These are phyloP conservation scores for Physaria fendleri DNA, from an alignment of 345 rosid genomes.

Conservation along the genomic window DNA sequence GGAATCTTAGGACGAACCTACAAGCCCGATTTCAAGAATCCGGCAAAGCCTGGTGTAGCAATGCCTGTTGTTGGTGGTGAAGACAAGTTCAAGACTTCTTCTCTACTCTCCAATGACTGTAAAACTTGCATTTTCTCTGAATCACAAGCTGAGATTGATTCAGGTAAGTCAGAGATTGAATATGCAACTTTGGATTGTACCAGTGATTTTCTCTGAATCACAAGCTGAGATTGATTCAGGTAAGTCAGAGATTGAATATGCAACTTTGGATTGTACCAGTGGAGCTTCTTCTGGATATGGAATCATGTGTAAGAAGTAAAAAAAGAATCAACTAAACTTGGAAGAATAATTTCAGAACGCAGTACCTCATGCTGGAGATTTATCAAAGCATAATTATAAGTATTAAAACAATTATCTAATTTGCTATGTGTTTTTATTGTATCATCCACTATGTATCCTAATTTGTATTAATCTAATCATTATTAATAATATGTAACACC, in stretches of 20 bases:
- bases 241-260: slow-evolving; percentile 28
- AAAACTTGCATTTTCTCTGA: slow-evolving; percentile 36
- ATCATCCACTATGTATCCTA: neutral
- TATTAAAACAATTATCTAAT: neutral
- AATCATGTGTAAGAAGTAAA: slow-evolving; percentile 49
- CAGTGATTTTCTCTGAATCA: too few species aligned
- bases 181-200: slow-evolving; percentile 45
- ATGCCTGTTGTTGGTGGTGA: slow-evolving; percentile 60
- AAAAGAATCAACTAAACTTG: neutral
- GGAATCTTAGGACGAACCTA: slow-evolving; percentile 66
- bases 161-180: slow-evolving; percentile 21
- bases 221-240: neutral
- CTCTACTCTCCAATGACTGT: slow-evolving; percentile 43
- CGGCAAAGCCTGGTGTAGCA: slow-evolving; percentile 56
- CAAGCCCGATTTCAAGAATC: slow-evolving; percentile 57
- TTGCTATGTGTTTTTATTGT: slow-evolving; percentile 9
- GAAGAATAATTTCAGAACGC: slow-evolving; percentile 22
- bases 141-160: slow-evolving; percentile 2
- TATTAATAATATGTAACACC: neutral
- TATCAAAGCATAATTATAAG: slow-evolving; percentile 2
- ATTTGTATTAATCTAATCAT: slow-evolving; percentile 8
- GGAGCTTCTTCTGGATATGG: slow-evolving; percentile 44
- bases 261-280: slow-evolving; percentile 43
- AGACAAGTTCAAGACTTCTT: slow-evolving; percentile 46
- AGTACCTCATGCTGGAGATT: slow-evolving; percentile 20